Base-by-base conservation (phyloP, 805 yeast genomes). In the Ogataea populi-albae region DNA sequence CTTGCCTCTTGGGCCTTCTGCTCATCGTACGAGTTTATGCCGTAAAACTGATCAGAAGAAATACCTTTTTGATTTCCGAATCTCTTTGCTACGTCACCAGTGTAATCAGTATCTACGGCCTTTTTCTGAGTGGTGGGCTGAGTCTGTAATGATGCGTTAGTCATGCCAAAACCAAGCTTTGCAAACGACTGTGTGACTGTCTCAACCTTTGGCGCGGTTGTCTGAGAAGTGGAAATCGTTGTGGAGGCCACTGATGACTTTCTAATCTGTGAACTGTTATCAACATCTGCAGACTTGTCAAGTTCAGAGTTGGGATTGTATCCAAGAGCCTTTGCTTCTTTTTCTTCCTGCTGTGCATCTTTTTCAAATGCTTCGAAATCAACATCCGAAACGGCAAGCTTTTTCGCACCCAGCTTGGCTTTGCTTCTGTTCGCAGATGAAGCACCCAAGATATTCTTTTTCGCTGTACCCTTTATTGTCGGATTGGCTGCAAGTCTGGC, bases 21-120 rank as follows among this genome's bases (percentile, higher is more conserved):
- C 46, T 84, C 83, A 53, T 87, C 97, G 54, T 75, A 86, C 17
- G 79, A 66, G 27, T 89, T 91, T 54, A 95, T 80, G 14, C 96
- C 96, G 61, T 93, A 93, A 54, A 76, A 78, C 65, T 89, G 94
- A 63, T 93, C 98, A 2, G 97, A 89, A 0, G 98, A 93, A 45
- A 93, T 93, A 31, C 89, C 96, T 72, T 86, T 91, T 59, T 89
- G 96, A 26, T 66, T 68, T 38, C 97, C 97, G 57, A 75, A 93
- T 65, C 87, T 86, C 53, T 68, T 70, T 24, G 76, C 78, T 20
- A 84, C 84, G 46, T 80, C 81, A 23, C 93, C 93, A 1, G 87
- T 78, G 57, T 83, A 83, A 49, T 71, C 70, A 36, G 59, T 50
- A 35, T 54, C 59, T 25, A 68, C 60, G 21, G 52, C 45, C 35